Evolutionary conservation across 1,284 basidiomycete genomes (phyloP), one percentile per base, ranked within the genome.

Genomic region (Stereum hirsutum): DNA sequence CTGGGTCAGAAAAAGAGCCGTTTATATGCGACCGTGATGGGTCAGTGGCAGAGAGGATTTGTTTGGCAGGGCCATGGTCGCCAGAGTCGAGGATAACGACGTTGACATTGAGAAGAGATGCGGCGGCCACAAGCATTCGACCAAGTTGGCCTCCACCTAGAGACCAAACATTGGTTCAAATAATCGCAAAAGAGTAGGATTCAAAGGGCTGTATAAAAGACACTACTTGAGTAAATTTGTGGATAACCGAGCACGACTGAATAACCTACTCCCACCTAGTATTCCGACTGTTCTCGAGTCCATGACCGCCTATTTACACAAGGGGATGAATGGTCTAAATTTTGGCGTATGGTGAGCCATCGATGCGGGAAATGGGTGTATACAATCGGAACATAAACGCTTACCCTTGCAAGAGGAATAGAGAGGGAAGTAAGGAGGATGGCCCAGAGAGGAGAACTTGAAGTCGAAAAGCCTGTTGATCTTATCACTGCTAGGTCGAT

Each of bases 81-180:
- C 90, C 90, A 11, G 81, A 75, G 59, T 98, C 95, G 39, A 99
- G 82, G 52, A 97, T 81, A 28, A 93, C 67, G n/a, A 95, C 71
- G 37, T 86, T 77, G 51, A 98, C 74, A 57, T 93, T 89, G 46
- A 98, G 75, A 28, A 93, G 74, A 8, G 92, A 83, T 1, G 95
- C 95, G 0, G 95, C 85, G 39, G 88, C 86, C 7, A 86, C 89
- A 31, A 99, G 78, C 95, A 99, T 98, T 33, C 96, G 91, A 37
- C 96, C 96, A 14, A 99, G 80, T 66, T 99, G 95, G 54, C 95
- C 95, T 39, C 95, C 96, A 53, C 95, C 95, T 92, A 52, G 4
- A 35, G 7, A 40, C 43, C 27, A 45, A 21, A 41, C 17, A 5
- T 25, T 44, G n/a, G 37, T 48, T 23, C 33, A 42, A 33, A 30